Conservation (phyloP, 2,329 filamentous ascomycete species). For the Aspergillus latus region DNA sequence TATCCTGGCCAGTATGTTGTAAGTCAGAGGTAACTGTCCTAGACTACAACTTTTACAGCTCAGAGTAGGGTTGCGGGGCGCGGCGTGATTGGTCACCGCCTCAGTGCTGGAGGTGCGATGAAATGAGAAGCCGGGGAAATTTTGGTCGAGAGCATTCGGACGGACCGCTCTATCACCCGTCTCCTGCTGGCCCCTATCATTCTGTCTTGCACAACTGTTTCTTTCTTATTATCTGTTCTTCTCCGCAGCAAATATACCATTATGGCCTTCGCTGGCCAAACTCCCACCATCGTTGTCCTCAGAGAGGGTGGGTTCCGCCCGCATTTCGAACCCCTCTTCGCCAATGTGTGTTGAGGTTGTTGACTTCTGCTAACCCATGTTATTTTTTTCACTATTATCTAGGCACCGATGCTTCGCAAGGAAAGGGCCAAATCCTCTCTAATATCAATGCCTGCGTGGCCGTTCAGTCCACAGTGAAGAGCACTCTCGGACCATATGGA, state of each 20-base stretch:
- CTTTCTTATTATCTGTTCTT: slow-evolving; percentile 19
- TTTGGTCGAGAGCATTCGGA: slow-evolving; percentile 41
- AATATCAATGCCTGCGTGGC: slow-evolving; percentile 99
- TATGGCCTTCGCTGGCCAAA: slow-evolving; percentile 97
- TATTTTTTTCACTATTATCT: slow-evolving; percentile 16
- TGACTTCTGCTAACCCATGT: slow-evolving; percentile 25
- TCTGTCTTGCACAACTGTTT: slow-evolving; percentile 5
- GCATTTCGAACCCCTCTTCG: slow-evolving; percentile 27
- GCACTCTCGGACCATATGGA: slow-evolving; percentile 92
- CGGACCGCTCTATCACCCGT: slow-evolving; percentile 27
- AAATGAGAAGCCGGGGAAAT: slow-evolving; percentile 42
- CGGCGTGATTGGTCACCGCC: slow-evolving; percentile 37
- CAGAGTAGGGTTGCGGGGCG: slow-evolving; percentile 22
- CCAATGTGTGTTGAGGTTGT: slow-evolving; percentile 23
- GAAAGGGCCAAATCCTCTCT: slow-evolving; percentile 92
- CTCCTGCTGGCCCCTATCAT: slow-evolving; percentile 5
- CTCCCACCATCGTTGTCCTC: slow-evolving; percentile 95
- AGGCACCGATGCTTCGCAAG: slow-evolving; percentile 98
- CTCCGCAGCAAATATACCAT: slow-evolving; percentile 32
- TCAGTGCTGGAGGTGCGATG: slow-evolving; percentile 31
- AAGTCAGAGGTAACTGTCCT: background rate
- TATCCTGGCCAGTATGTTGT: too few relatives aligned
- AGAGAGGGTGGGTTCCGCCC: slow-evolving; percentile 75
- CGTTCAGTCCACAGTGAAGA: slow-evolving; percentile 93
- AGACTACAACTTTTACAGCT: background rate